These are phyloP conservation scores for Penicillium vulpinum DNA, from an alignment of 2,329 filamentous ascomycete species.

Conservation along the genomic window DNA sequence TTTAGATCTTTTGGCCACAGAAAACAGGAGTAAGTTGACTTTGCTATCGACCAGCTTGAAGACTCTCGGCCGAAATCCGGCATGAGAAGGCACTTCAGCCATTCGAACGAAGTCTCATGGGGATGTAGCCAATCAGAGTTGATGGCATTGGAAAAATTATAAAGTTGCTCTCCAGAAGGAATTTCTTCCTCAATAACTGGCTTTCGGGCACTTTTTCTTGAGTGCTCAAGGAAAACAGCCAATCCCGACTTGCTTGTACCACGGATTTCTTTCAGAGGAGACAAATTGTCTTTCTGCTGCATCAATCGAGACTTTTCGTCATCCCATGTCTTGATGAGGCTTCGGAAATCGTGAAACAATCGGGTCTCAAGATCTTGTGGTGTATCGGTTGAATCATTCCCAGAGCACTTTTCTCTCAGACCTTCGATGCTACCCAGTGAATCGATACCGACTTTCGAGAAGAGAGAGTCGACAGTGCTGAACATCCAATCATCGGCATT, in stretches of 20 bases:
- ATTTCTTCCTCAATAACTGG: slow-evolving; percentile 42
- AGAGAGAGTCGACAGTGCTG: slow-evolving; percentile 53
- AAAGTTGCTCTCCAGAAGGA: slow-evolving; percentile 38
- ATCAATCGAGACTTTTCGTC: slow-evolving; percentile 47
- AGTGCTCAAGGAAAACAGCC: slow-evolving; percentile 59
- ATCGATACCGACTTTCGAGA: slow-evolving; percentile 54
- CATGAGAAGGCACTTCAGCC: slow-evolving; percentile 54
- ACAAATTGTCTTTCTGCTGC: slow-evolving; percentile 51
- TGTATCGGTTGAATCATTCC: slow-evolving; percentile 16
- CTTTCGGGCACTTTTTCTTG: slow-evolving; percentile 48
- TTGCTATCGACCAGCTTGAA: slow-evolving; percentile 19
- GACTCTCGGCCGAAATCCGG: slow-evolving; percentile 34
- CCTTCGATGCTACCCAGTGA: slow-evolving; percentile 46
- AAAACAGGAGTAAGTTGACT: slow-evolving; percentile 55
- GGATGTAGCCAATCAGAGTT: slow-evolving; percentile 51
- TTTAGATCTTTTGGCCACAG: slow-evolving; percentile 59
- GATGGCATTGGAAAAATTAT: slow-evolving; percentile 45
- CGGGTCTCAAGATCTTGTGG: slow-evolving; percentile 26
- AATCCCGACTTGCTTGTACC: slow-evolving; percentile 51
- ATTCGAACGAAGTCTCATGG: slow-evolving; percentile 55
- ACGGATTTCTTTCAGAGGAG: slow-evolving; percentile 50
- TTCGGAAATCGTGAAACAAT: slow-evolving; percentile 48
- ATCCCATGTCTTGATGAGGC: slow-evolving; percentile 46
- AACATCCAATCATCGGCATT: slow-evolving; percentile 61
- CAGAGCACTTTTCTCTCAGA: slow-evolving; percentile 30